phyloP scores from a whole-genome alignment of 2,329 filamentous ascomycete species.

The Phoma sp. region DNA sequence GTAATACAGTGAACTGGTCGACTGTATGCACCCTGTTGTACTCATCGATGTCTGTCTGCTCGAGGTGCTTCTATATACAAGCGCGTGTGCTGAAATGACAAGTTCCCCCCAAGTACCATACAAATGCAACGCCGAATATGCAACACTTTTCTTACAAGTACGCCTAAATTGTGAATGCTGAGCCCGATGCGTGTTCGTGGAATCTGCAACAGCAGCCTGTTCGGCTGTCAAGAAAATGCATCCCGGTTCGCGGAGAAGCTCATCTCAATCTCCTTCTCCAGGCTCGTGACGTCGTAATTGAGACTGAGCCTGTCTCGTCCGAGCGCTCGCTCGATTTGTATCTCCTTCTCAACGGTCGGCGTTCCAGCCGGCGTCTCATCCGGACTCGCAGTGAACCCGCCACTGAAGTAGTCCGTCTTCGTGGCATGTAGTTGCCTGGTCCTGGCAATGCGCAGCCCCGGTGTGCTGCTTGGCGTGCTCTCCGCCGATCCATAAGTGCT shows the following conservation, averaged over 20 bases:
- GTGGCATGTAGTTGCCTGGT: neutral
- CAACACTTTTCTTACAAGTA: too few relatives aligned
- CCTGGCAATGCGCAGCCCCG: slow-evolving; percentile 2
- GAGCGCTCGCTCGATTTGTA: slow-evolving; percentile 30
- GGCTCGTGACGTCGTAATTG: slow-evolving; percentile 23
- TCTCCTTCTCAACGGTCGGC: slow-evolving; percentile 46
- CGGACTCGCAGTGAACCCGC: neutral
- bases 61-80: too few relatives aligned
- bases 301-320: slow-evolving; percentile 23
- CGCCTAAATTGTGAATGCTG: too few relatives aligned
- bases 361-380: slow-evolving; percentile 51
- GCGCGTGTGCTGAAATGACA: too few relatives aligned
- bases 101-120: too few relatives aligned
- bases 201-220: too few relatives aligned
- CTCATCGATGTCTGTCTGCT: too few relatives aligned
- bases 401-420: slow-evolving; percentile 10
- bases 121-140: too few relatives aligned
- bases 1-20: too few relatives aligned
- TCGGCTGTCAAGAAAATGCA: neutral
- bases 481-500: slow-evolving; percentile 22
- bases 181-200: too few relatives aligned
- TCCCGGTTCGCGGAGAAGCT: slow-evolving; percentile 21
- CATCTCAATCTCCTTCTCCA: slow-evolving; percentile 39
- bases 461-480: slow-evolving; percentile 9
- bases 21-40: too few relatives aligned